phyloP scores from a whole-genome alignment of 2,329 filamentous ascomycete species.

The Exophiala sp. region DNA sequence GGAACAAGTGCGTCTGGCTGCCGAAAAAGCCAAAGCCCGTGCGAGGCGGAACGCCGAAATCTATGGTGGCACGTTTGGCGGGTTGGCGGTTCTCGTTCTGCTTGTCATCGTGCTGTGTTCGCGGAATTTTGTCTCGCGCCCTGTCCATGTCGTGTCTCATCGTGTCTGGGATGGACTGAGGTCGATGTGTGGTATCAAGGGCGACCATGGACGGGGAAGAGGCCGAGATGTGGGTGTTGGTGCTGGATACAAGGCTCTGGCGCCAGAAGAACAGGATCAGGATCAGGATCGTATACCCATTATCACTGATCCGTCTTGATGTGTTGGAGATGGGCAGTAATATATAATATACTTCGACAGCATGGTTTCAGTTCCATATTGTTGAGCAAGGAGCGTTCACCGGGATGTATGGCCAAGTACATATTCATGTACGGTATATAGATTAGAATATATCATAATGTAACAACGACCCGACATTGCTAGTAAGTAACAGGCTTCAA shows the following conservation, averaged over 20 bases:
- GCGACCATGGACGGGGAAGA: not conserved
- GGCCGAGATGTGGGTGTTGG: not conserved
- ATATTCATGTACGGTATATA: too few species aligned
- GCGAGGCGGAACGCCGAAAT: conserved; percentile 12
- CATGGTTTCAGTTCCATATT: too few species aligned
- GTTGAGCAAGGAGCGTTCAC: too few species aligned
- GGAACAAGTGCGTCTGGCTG: conserved; percentile 1
- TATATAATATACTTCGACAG: too few species aligned
- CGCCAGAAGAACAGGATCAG: conserved; percentile 12
- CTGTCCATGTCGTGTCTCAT: conserved; percentile 9
- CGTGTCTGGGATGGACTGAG: conserved; percentile 8
- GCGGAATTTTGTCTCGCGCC: conserved; percentile 18
- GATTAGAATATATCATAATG: too few species aligned
- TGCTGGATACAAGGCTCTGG: conserved; percentile 14
- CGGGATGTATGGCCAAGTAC: too few species aligned
- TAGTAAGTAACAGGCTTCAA: too few species aligned
- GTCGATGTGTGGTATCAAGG: not conserved
- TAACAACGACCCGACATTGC: too few species aligned
- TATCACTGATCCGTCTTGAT: conserved; percentile 13
- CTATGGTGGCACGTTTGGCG: conserved; percentile 15
- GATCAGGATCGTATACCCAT: conserved; percentile 1
- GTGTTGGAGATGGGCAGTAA: not conserved
- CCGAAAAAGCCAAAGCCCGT: not conserved
- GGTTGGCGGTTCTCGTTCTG: conserved; percentile 10
- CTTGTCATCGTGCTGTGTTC: conserved; percentile 17